Evolutionary conservation across 805 yeast species (phyloP).

Genomic region (Sugiyamaella floridensis): DNA sequence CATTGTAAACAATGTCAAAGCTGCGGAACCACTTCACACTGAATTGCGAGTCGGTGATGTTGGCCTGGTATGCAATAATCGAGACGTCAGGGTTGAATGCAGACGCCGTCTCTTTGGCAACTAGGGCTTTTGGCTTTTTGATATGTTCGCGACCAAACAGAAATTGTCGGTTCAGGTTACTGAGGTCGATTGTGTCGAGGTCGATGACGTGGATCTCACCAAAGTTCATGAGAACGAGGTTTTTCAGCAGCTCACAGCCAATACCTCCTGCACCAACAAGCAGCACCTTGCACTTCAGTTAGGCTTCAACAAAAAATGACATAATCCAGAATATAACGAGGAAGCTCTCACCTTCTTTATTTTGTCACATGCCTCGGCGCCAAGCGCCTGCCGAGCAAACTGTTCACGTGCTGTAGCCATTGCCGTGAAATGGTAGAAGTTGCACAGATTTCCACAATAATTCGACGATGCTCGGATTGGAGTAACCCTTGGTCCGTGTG

Average conservation of each 20-base stretch:
- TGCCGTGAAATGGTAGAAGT: too few species aligned
- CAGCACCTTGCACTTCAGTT: constrained; percentile 40
- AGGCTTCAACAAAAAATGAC: too few species aligned
- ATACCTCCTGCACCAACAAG: constrained; percentile 96
- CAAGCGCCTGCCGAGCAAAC: constrained; percentile 4
- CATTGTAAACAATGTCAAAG: constrained; percentile 80
- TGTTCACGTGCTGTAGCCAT: constrained; percentile 1
- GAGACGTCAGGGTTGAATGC: constrained; percentile 62
- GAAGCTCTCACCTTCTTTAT: constrained; percentile 2
- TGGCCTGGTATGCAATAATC: constrained; percentile 74
- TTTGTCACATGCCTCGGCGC: neutral
- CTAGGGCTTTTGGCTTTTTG: constrained; percentile 76
- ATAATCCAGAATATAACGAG: too few species aligned
- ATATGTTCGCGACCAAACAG: constrained; percentile 84
- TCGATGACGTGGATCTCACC: constrained; percentile 92
- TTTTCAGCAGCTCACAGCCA: constrained; percentile 85
- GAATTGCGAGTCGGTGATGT: constrained; percentile 75
- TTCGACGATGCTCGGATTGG: too few species aligned
- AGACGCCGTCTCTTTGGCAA: constrained; percentile 78
- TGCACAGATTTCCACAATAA: too few species aligned
- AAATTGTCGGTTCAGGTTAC: constrained; percentile 90
- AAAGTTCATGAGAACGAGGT: constrained; percentile 68
- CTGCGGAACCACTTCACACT: constrained; percentile 70
- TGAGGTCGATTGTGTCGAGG: constrained; percentile 87
- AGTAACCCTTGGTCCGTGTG: neutral